Conservation (phyloP, 2,329 filamentous ascomycete species). For the Diaporthe nobilis region DNA sequence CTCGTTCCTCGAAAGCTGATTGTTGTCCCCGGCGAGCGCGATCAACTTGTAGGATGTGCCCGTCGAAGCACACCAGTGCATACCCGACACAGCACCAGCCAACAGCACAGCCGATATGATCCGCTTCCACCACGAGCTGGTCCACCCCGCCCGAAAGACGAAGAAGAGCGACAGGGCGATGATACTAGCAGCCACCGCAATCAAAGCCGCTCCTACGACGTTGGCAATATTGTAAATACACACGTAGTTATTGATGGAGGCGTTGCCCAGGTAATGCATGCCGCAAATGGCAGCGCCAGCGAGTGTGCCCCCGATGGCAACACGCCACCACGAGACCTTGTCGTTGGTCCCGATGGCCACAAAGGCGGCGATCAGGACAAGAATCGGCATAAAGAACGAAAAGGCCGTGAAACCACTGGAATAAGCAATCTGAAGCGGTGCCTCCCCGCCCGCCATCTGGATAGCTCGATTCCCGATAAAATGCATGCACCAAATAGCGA, state of each 20-base stretch:
- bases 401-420: slow-evolving; percentile 78
- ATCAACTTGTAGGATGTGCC: slow-evolving; percentile 78
- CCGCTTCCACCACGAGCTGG: slow-evolving; percentile 83
- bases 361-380: slow-evolving; percentile 82
- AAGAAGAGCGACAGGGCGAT: slow-evolving; percentile 83
- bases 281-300: slow-evolving; percentile 83
- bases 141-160: slow-evolving; percentile 81
- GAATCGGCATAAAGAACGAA: slow-evolving; percentile 84
- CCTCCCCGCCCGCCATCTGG: slow-evolving; percentile 73
- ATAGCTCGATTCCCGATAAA: slow-evolving; percentile 88
- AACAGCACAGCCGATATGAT: slow-evolving; percentile 76
- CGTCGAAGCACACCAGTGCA: slow-evolving; percentile 87
- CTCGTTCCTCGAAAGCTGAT: slow-evolving; percentile 69
- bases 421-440: slow-evolving; percentile 80
- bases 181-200: slow-evolving; percentile 80
- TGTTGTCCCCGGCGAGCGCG: slow-evolving; percentile 56
- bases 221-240: slow-evolving; percentile 72
- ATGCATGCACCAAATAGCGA: slow-evolving; percentile 84
- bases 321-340: slow-evolving; percentile 69
- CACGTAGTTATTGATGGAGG: slow-evolving; percentile 83
- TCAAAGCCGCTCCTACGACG: slow-evolving; percentile 78
- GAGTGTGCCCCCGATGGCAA: slow-evolving; percentile 75
- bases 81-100: slow-evolving; percentile 82
- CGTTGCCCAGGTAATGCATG: slow-evolving; percentile 92
- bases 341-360: slow-evolving; percentile 73